Evolutionary conservation across 1,284 basidiomycete genomes (phyloP), one percentile per base, ranked within the genome.

Genomic region (Microbotryum intermedium): DNA sequence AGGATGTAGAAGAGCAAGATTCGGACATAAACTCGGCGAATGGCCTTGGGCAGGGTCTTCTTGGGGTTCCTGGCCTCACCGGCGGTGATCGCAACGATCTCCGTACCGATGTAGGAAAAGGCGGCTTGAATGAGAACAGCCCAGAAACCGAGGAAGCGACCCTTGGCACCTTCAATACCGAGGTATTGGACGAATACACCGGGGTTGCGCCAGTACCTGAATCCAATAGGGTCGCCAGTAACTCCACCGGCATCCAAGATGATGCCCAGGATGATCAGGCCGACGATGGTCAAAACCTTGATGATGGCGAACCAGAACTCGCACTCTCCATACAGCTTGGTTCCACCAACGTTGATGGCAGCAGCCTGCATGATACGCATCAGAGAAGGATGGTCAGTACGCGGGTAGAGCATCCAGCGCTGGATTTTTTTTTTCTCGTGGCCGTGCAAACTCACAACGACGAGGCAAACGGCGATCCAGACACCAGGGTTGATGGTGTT

Each of bases 51-150:
- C 9, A 59, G 51, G 42, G 43, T 57, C 43, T 51, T 50, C 49
- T 51, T 51, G 43, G 43, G 52, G 45, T 53, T 51, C 30, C 62
- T 58, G 60, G 69, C 67, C 61, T 71, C 76, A 46, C 70, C 86
- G 43, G 88, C 88, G 58, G 89, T 80, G 74, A 91, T 84, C 43
- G 88, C 89, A 47, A 92, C 86, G 64, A 92, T 86, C 74, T 93
- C 90, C 10, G 88, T 90, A 53, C 83, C 75, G 34, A 65, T 83
- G 77, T 85, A 91, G 18, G 85, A 86, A 78, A 92, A 92, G 2
- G 87, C 87, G 10, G 88, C 88, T 51, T 70, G 66, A 28, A 65
- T 67, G 29, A 71, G 58, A 44, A 71, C 70, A 18, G 59, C 60
- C 59, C 61, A 70, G 61, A 69, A 60, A 45, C 69, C 70, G 43